These are phyloP conservation scores for Phytopythium mirpurense DNA, from an alignment of 352 stramenopile genomes.

Conservation along the genomic window DNA sequence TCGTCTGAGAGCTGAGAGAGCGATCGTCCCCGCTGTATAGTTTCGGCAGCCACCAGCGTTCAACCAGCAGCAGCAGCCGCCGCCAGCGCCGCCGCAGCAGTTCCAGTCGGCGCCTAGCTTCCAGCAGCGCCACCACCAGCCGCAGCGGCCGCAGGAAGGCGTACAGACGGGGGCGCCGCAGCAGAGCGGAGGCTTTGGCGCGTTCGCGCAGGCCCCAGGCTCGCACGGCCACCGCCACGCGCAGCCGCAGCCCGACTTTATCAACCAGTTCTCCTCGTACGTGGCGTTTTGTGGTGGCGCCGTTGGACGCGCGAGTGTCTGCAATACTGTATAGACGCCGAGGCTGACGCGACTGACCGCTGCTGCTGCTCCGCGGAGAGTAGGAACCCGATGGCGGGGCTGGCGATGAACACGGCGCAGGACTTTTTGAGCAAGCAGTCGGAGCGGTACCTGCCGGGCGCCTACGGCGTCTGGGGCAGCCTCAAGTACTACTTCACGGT, in stretches of 20 bases:
- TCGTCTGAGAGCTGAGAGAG: not conserved
- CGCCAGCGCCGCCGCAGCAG: no score
- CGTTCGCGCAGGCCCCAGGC: conserved; percentile 11
- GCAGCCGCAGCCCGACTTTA: conserved; percentile 48
- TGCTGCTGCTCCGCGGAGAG: not conserved
- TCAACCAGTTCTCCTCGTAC: conserved; percentile 72
- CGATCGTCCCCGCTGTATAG: conserved; percentile 8
- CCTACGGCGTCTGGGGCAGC: conserved; percentile 72
- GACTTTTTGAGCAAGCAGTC: conserved; percentile 83
- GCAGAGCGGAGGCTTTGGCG: conserved; percentile 17
- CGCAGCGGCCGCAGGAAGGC: conserved; percentile 10
- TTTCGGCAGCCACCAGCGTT: conserved; percentile 25
- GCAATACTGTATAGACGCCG: no score
- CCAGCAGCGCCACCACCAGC: conserved; percentile 27
- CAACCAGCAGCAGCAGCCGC: conserved; percentile 20
- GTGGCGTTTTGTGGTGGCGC: conserved; percentile 6
- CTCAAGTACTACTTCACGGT: conserved; percentile 90
- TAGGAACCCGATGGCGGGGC: conserved; percentile 82
- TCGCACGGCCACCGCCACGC: conserved; percentile 11
- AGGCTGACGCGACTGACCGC: not conserved
- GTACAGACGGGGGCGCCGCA: conserved; percentile 18
- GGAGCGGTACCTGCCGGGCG: conserved; percentile 71
- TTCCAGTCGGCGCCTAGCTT: conserved; percentile 23
- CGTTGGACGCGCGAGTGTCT: no score
- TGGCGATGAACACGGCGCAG: conserved; percentile 82